Evolutionary conservation across 2,329 filamentous ascomycete genomes (phyloP).

Genomic region (Xenoacremonium recifei): DNA sequence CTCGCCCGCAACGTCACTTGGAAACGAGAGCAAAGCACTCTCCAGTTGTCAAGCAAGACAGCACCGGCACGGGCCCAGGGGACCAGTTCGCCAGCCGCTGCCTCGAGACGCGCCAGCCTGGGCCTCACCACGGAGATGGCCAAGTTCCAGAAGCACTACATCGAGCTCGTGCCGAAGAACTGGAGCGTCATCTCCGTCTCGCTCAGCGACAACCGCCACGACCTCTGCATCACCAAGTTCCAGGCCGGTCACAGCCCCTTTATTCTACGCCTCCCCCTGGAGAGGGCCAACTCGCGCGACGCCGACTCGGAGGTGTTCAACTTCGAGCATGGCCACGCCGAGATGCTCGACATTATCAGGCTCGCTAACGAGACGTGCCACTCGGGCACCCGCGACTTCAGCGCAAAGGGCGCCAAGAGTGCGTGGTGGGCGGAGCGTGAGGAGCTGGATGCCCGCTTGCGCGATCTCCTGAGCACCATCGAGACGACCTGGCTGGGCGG

Average conservation of each 20-base stretch:
- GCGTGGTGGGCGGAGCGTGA: conserved; percentile 91
- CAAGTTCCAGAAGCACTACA: conserved; percentile 74
- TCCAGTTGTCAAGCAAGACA: conserved; percentile 37
- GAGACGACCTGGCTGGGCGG: conserved; percentile 94
- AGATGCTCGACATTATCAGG: conserved; percentile 80
- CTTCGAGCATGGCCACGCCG: conserved; percentile 75
- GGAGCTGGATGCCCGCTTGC: conserved; percentile 72
- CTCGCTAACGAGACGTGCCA: conserved; percentile 84
- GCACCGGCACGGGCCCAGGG: conserved; percentile 5
- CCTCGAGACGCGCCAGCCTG: conserved; percentile 41
- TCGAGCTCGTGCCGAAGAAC: conserved; percentile 76
- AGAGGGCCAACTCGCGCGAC: conserved; percentile 77
- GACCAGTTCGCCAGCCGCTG: not conserved
- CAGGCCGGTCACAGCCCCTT: conserved; percentile 76
- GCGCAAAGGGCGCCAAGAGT: conserved; percentile 69
- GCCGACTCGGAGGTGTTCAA: conserved; percentile 76
- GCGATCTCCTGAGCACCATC: conserved; percentile 77
- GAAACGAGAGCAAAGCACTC: conserved; percentile 60
- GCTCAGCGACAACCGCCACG: conserved; percentile 76
- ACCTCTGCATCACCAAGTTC: conserved; percentile 87
- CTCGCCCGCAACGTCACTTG: conserved; percentile 68
- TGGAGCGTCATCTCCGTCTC: conserved; percentile 89
- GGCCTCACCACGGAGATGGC: conserved; percentile 51
- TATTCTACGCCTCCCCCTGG: conserved; percentile 80
- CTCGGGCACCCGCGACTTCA: conserved; percentile 62